These are phyloP conservation scores for Trichoderma brevicompactum DNA, from an alignment of 2,329 filamentous ascomycete species.

Conservation along the genomic window DNA sequence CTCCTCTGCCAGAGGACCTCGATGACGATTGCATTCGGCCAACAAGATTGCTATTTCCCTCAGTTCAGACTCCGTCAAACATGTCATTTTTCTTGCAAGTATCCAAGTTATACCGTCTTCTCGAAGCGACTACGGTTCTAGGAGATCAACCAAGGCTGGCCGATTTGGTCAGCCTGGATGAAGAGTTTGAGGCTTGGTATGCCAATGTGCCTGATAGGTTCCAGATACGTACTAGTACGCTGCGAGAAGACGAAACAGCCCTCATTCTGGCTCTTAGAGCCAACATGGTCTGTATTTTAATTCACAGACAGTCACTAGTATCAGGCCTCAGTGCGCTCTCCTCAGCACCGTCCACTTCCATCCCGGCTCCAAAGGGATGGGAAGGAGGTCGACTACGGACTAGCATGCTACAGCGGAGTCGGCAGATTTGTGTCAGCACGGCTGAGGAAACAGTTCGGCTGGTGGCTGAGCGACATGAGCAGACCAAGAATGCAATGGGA, in stretches of 20 bases:
- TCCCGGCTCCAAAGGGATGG: background rate
- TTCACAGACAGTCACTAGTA: conserved; percentile 17
- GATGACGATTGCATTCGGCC: conserved; percentile 25
- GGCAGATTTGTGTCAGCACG: conserved; percentile 17
- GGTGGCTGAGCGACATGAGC: conserved; percentile 19
- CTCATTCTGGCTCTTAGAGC: conserved; percentile 18
- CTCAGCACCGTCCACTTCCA: background rate
- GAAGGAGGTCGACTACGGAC: conserved; percentile 13
- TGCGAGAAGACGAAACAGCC: background rate
- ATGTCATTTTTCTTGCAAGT: conserved; percentile 22
- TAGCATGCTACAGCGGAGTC: conserved; percentile 16
- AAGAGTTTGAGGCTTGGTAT: conserved; percentile 19
- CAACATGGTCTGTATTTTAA: conserved; percentile 21
- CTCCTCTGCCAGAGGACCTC: conserved; percentile 18
- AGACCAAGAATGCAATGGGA: conserved; percentile 22
- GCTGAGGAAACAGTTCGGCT: conserved; percentile 12
- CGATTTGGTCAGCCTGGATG: conserved; percentile 17
- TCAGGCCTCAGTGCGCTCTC: conserved; percentile 18
- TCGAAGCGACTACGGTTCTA: conserved; percentile 6
- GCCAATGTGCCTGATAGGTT: conserved; percentile 6
- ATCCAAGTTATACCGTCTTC: conserved; percentile 16
- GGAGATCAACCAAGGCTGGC: conserved; percentile 11
- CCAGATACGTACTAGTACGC: background rate
- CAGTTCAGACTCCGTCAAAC: conserved; percentile 4
- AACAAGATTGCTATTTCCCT: conserved; percentile 1